These are phyloP conservation scores for Pseudevernia furfuracea DNA, from an alignment of 495 filamentous ascomycete species.

Conservation along the genomic window DNA sequence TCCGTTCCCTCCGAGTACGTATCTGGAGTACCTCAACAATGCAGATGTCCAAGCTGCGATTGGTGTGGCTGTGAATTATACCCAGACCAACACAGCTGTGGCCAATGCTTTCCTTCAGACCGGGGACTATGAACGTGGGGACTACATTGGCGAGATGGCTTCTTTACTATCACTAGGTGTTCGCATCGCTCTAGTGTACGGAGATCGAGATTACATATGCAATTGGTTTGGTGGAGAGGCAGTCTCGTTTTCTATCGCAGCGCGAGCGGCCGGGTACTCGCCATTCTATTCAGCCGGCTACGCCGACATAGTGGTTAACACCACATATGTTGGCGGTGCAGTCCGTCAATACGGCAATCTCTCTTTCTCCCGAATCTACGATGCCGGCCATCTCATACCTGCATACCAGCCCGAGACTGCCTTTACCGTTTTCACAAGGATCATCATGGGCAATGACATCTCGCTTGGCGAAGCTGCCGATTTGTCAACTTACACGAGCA, in stretches of 20 bases:
- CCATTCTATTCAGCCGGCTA: conserved; percentile 44
- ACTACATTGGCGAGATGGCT: conserved; percentile 43
- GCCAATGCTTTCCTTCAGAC: conserved; percentile 25
- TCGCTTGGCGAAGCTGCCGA: conserved; percentile 42
- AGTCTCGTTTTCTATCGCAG: conserved; percentile 33
- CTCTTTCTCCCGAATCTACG: conserved; percentile 44
- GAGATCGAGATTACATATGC: conserved; percentile 55
- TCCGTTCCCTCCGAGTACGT: conserved; percentile 29
- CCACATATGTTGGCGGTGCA: conserved; percentile 43
- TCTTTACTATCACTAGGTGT: conserved; percentile 44
- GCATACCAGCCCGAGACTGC: conserved; percentile 37
- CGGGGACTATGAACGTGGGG: conserved; percentile 44
- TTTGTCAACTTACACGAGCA: conserved; percentile 44
- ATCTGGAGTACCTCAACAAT: conserved; percentile 31
- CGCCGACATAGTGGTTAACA: conserved; percentile 45
- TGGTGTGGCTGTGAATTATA: conserved; percentile 28
- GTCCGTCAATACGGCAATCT: conserved; percentile 45
- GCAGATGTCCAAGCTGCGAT: conserved; percentile 28
- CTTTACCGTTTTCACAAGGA: conserved; percentile 29
- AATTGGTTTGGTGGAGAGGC: conserved; percentile 52
- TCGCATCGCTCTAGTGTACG: conserved; percentile 36
- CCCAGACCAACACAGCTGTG: conserved; percentile 22
- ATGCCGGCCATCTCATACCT: conserved; percentile 44
- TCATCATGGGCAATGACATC: conserved; percentile 27
- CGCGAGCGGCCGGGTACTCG: conserved; percentile 28